A percentile compares a stretch with the other conserved stretches of the same genome.
Conservation (phyloP, 257 asterid species). For the Marsdenia floribunda region DNA sequence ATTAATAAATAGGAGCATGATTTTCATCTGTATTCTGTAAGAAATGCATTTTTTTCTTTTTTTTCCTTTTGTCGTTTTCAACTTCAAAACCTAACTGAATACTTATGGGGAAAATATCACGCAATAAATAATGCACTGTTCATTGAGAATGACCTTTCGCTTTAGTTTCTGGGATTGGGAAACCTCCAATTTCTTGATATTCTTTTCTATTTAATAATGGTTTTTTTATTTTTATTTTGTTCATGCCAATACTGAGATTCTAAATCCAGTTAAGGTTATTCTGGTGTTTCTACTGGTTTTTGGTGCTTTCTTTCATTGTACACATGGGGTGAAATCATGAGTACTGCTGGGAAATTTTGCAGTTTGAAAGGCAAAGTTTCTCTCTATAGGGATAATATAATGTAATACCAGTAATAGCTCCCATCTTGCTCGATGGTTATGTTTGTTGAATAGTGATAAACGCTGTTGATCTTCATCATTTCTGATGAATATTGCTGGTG, state of each 20-base stretch:
- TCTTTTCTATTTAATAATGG: neutral
- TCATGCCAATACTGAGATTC: neutral
- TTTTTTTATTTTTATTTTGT: neutral
- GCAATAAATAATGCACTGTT: neutral
- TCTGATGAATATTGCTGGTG: neutral
- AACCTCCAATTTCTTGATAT: neutral
- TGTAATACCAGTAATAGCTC: neutral
- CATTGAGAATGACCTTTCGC: conserved; percentile 14
- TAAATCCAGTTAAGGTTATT: neutral
- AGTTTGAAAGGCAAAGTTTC: neutral
- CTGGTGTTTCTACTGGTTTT: neutral
- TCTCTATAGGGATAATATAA: neutral
- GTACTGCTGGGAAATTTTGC: neutral
- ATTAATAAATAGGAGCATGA: neutral
- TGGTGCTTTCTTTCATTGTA: neutral
- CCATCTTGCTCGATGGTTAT: neutral
- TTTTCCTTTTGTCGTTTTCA: neutral
- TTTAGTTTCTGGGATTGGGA: conserved; percentile 11
- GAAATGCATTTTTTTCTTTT: neutral
- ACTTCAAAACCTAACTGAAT: neutral
- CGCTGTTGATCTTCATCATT: too few species aligned
- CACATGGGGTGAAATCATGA: neutral
- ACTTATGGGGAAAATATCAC: conserved; percentile 2
- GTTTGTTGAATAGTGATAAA: neutral
- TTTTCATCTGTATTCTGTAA: neutral